Percentiles rank a stretch among this genome's conserved stretches.
phyloP scores from a whole-genome alignment of 2,329 filamentous ascomycete species.

The Penicillium sp. region DNA sequence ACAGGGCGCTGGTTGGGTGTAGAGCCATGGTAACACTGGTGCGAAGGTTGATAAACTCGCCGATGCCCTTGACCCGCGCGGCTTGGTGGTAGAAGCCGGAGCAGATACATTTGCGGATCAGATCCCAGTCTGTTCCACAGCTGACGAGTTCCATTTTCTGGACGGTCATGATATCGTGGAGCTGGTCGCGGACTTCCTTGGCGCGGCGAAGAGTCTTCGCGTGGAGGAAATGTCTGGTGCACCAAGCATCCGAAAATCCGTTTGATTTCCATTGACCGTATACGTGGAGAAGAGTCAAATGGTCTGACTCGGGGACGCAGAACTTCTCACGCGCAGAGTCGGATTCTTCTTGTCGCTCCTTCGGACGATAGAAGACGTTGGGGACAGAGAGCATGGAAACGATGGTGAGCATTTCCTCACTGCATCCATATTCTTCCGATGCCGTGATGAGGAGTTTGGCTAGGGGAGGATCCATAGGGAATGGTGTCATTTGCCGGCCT shows the following conservation, averaged over 20 bases:
- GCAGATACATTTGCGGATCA: slow-evolving; percentile 95
- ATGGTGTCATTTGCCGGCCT: slow-evolving; percentile 91
- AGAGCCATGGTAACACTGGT: slow-evolving; percentile 93
- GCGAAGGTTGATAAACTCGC: slow-evolving; percentile 95
- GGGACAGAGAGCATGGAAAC: slow-evolving; percentile 98
- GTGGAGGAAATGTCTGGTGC: slow-evolving; percentile 88
- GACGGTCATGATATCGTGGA: slow-evolving; percentile 90
- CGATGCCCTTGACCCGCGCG: slow-evolving; percentile 91
- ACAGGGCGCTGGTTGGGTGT: slow-evolving; percentile 91
- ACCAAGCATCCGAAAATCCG: slow-evolving; percentile 89
- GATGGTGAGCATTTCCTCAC: slow-evolving; percentile 97
- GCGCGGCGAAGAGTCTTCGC: slow-evolving; percentile 90
- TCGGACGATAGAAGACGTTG: slow-evolving; percentile 94
- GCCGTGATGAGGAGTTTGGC: slow-evolving; percentile 94
- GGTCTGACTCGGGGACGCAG: slow-evolving; percentile 96
- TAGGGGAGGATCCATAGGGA: slow-evolving; percentile 96
- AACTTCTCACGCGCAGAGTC: slow-evolving; percentile 96
- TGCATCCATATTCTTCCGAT: slow-evolving; percentile 85
- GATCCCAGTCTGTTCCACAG: slow-evolving; percentile 96
- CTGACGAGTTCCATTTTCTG: slow-evolving; percentile 86
- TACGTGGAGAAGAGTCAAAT: slow-evolving; percentile 92
- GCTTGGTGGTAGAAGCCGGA: slow-evolving; percentile 98
- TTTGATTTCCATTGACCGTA: slow-evolving; percentile 96
- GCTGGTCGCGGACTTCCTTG: slow-evolving; percentile 91
- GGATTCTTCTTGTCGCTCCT: slow-evolving; percentile 94